Percentiles rank a stretch among this genome's conserved stretches.
Evolutionary conservation across 2,329 filamentous ascomycete genomes (phyloP).

Genomic region (Diaporthe amygdali): DNA sequence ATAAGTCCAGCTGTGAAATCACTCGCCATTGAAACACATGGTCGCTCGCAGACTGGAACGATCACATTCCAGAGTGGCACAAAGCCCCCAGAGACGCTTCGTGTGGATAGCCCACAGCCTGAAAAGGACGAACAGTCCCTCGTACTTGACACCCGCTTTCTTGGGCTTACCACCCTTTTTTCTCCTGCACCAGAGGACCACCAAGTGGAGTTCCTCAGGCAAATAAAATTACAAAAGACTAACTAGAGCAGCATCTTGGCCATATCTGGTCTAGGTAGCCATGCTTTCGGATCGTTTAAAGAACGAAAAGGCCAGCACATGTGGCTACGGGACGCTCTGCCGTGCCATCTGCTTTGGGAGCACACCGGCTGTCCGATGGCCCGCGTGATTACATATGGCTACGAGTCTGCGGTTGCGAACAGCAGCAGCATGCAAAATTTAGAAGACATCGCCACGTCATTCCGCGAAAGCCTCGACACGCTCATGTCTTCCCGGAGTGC

Average conservation of each 20-base stretch:
- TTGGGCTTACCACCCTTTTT: neutral
- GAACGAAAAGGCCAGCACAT: neutral
- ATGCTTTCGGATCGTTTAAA: neutral
- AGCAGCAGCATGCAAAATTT: neutral
- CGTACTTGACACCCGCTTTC: neutral
- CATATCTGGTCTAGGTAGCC: neutral
- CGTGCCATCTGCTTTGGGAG: neutral
- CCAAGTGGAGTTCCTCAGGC: neutral
- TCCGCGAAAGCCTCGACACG: too few species aligned
- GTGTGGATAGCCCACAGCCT: neutral
- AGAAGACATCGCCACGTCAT: neutral
- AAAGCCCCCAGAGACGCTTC: neutral
- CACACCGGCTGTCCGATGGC: neutral
- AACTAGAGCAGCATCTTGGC: slow-evolving; percentile 31
- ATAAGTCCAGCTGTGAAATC: neutral
- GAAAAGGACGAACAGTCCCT: neutral
- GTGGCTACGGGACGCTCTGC: neutral
- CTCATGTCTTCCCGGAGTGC: neutral
- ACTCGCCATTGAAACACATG: neutral
- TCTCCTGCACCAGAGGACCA: neutral
- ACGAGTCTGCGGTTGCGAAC: neutral
- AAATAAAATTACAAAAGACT: neutral
- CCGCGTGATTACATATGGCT: neutral
- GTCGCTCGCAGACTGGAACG: neutral
- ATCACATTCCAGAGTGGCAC: neutral